Percentiles rank a stretch among this genome's conserved stretches.
Evolutionary conservation across 148 eudicot genomes (phyloP).

Genomic region (Rhododendron ferrugineum): DNA sequence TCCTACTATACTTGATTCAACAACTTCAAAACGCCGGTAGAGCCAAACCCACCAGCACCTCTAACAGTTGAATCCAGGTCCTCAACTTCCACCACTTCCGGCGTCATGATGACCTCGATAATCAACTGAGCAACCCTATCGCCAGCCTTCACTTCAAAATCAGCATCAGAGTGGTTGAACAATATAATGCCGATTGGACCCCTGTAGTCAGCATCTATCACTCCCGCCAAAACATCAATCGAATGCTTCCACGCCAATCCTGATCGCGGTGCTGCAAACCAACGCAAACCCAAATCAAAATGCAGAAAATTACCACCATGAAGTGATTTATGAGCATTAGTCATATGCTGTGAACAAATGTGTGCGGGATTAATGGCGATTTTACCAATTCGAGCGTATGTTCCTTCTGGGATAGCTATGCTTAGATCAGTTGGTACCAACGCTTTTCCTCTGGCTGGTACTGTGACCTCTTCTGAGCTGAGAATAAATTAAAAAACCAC

Average conservation of each 20-base stretch:
- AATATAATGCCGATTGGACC: conserved; percentile 75
- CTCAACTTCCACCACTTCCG: conserved; percentile 75
- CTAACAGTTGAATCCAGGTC: conserved; percentile 65
- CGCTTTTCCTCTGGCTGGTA: conserved; percentile 88
- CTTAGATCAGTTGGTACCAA: conserved; percentile 77
- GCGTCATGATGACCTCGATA: conserved; percentile 68
- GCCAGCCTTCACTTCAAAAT: conserved; percentile 69
- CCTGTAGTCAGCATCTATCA: conserved; percentile 81
- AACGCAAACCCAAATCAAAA: not conserved
- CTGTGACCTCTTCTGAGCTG: conserved; percentile 62
- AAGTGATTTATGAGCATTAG: not conserved
- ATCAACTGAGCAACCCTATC: conserved; percentile 86
- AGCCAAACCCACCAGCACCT: conserved; percentile 80
- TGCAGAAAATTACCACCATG: not conserved
- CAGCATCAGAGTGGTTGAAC: conserved; percentile 67
- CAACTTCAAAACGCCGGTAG: conserved; percentile 47
- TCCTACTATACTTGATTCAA: not conserved
- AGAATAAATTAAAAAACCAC: not conserved
- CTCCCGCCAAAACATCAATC: conserved; percentile 90
- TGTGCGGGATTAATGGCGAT: not conserved
- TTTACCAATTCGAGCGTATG: conserved; percentile 74
- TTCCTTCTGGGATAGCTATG: conserved; percentile 75
- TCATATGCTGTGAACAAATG: not conserved
- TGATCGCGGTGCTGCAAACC: conserved; percentile 70
- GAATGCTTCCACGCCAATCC: conserved; percentile 92